phyloP scores from a whole-genome alignment of 768 basidiomycete species.

The Tulasnella sp. region DNA sequence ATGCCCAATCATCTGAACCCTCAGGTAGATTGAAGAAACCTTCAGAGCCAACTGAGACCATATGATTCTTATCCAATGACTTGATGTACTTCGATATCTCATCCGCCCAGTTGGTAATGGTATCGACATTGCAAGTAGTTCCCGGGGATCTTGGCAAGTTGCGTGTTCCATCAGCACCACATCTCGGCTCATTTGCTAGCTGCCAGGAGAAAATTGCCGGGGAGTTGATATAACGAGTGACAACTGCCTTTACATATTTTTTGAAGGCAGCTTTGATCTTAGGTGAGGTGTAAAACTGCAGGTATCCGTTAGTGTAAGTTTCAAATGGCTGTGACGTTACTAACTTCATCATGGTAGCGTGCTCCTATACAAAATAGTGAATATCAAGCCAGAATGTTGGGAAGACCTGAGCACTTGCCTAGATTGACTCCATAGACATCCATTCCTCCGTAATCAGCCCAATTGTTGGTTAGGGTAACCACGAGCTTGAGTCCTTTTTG shows the following conservation, averaged over 20 bases:
- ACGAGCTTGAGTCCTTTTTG: conserved; percentile 18
- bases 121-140: conserved; percentile 16
- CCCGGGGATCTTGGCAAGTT: conserved; percentile 18
- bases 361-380: too few species aligned
- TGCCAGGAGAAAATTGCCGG: conserved; percentile 19
- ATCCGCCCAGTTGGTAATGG: conserved; percentile 17
- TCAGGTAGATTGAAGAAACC: conserved; percentile 17
- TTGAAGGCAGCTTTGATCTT: conserved; percentile 18
- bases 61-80: conserved; percentile 17
- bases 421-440: conserved; percentile 17
- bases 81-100: conserved; percentile 20
- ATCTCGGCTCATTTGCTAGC: conserved; percentile 16
- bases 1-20: conserved; percentile 7
- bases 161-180: conserved; percentile 18
- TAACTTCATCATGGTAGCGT: conserved; percentile 18
- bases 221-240: conserved; percentile 13
- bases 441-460: conserved; percentile 16
- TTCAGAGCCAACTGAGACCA: conserved; percentile 20
- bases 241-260: conserved; percentile 17
- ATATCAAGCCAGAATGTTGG: too few species aligned
- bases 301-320: background rate
- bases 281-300: conserved; percentile 17
- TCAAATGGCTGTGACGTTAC: background rate
- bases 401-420: too few species aligned
- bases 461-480: conserved; percentile 19